Evolutionary conservation across 441 rosid species (phyloP).

Genomic region (Euphorbia corollata): DNA sequence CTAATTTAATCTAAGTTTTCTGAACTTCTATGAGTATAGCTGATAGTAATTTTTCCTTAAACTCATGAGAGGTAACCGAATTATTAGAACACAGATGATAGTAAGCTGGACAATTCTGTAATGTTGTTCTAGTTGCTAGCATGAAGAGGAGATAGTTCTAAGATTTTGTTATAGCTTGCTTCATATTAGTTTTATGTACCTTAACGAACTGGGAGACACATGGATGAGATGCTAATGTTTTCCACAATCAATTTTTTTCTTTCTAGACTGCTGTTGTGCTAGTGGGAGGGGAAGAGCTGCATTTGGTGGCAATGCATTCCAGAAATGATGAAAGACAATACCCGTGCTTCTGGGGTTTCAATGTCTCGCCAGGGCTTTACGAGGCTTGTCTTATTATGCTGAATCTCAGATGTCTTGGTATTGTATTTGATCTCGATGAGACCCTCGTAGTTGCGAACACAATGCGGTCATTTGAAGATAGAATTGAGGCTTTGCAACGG

Average conservation of each 20-base stretch:
- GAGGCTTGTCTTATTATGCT: constrained; percentile 75
- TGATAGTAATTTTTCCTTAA: constrained; percentile 10
- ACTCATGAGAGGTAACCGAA: constrained; percentile 4
- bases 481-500: constrained; percentile 68
- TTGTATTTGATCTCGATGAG: constrained; percentile 96
- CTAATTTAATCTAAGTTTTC: not conserved
- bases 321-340: constrained; percentile 36
- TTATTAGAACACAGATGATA: constrained; percentile 8
- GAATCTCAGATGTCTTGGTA: constrained; percentile 86
- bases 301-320: constrained; percentile 87
- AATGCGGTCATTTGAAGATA: constrained; percentile 88
- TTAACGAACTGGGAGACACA: constrained; percentile 4
- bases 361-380: constrained; percentile 62
- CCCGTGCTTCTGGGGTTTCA: constrained; percentile 91
- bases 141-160: not conserved
- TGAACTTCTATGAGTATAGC: constrained; percentile 4
- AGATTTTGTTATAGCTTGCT: constrained; percentile 3
- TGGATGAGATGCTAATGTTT: not conserved
- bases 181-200: not conserved
- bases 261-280: constrained; percentile 82
- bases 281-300: constrained; percentile 72
- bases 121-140: constrained; percentile 6
- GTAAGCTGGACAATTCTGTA: not conserved
- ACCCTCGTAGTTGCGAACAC: constrained; percentile 93
- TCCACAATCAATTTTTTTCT: not conserved